Evolutionary conservation across 2,329 filamentous ascomycete genomes (phyloP).

Genomic region (Xylariaceae sp.): DNA sequence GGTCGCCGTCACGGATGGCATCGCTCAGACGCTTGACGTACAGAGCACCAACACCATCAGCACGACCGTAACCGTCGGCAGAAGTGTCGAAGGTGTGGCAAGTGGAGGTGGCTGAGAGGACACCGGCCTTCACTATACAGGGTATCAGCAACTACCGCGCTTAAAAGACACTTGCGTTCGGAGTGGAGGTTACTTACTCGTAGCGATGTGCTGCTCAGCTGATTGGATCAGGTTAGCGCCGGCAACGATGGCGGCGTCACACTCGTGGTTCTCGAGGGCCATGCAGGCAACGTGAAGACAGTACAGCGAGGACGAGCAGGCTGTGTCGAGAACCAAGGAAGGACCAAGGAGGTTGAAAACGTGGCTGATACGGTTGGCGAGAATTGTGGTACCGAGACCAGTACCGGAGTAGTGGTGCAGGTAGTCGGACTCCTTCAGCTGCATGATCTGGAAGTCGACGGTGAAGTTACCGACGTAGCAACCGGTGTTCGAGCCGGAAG

Average conservation of each 20-base stretch:
- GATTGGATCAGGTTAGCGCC: conserved; percentile 27
- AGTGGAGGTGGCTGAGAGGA: conserved; percentile 14
- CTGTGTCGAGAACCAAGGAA: conserved; percentile 35
- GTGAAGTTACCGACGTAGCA: conserved; percentile 30
- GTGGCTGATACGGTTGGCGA: conserved; percentile 27
- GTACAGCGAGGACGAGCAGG: conserved; percentile 34
- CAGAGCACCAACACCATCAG: conserved; percentile 17
- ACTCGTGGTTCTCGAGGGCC: conserved; percentile 18
- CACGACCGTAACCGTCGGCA: conserved; percentile 25
- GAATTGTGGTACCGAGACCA: conserved; percentile 10
- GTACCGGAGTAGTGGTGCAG: conserved; percentile 17
- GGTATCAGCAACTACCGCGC: not conserved
- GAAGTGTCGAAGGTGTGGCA: conserved; percentile 22
- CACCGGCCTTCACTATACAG: conserved; percentile 18
- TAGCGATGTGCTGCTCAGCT: conserved; percentile 12
- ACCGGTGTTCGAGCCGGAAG: conserved; percentile 16
- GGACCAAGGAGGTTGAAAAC: conserved; percentile 32
- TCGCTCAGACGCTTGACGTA: conserved; percentile 19
- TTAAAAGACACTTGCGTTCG: too few relatives aligned
- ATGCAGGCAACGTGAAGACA: conserved; percentile 27
- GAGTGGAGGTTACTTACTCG: not conserved
- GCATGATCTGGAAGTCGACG: conserved; percentile 20
- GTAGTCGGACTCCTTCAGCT: conserved; percentile 24
- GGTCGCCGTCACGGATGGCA: conserved; percentile 12
- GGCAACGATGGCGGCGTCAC: conserved; percentile 28